These are phyloP conservation scores for Cornus kousa DNA, from an alignment of 148 eudicot genomes.

Conservation along the genomic window DNA sequence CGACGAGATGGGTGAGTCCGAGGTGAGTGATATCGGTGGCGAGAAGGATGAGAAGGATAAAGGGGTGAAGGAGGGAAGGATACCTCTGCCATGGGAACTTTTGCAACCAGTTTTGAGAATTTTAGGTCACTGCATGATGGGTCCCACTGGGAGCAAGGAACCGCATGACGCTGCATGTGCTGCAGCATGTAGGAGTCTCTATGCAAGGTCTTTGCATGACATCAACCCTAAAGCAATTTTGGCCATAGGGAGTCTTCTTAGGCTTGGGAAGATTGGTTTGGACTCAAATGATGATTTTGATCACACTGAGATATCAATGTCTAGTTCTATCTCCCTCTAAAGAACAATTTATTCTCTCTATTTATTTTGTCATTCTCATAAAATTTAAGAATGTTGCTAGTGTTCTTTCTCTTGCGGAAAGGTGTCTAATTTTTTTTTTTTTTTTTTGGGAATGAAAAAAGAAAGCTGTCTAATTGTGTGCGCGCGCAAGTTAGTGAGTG, in stretches of 20 bases:
- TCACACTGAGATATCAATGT: conserved; percentile 52
- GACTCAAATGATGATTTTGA: conserved; percentile 31
- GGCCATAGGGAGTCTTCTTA: conserved; percentile 66
- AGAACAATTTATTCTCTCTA: neutral
- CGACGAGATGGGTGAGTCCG: neutral
- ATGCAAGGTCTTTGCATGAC: conserved; percentile 73
- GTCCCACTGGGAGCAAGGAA: conserved; percentile 25
- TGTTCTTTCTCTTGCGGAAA: too few species aligned
- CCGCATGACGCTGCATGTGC: conserved; percentile 52
- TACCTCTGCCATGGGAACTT: conserved; percentile 80
- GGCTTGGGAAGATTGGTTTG: conserved; percentile 41
- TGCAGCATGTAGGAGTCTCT: conserved; percentile 67
- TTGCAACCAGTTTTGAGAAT: conserved; percentile 69
- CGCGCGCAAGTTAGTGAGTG: too few species aligned
- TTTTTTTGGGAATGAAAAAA: too few species aligned
- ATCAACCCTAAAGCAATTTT: conserved; percentile 70
- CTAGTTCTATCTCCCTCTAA: conserved; percentile 34
- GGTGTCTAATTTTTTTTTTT: too few species aligned
- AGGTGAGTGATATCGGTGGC: neutral
- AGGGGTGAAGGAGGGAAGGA: conserved; percentile 36
- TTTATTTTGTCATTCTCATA: too few species aligned
- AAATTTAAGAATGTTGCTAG: too few species aligned
- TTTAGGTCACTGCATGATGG: conserved; percentile 80
- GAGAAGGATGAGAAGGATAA: neutral
- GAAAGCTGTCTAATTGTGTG: too few species aligned